Evolutionary conservation across 2,329 filamentous ascomycete species (phyloP), one percentile per base, ranked within the genome.

Genomic region (Aureobasidium leucospermi): DNA sequence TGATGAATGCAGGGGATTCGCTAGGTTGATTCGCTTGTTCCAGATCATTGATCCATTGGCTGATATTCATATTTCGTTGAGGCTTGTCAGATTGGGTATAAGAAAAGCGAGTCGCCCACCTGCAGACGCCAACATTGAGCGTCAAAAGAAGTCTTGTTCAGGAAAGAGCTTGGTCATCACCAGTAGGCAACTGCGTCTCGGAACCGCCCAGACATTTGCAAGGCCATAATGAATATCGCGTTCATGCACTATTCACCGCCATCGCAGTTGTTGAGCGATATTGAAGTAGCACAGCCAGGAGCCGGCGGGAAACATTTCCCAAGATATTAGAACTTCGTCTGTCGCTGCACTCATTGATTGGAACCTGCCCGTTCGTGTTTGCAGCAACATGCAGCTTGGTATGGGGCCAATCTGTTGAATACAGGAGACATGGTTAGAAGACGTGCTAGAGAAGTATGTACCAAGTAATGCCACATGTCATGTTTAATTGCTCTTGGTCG

Each of bases 41-140:
- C 65, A 59, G 69, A 58, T 73, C 68, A 55, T 74, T 69, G 48
- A 79, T 70, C 77, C 77, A 79, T 63, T 67, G 70, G 49, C 66
- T 67, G 63, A 79, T 75, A 63, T 79, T 74, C 76, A 78, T 78
- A 49, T 59, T 55, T 45, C 29, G 15, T 32, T 23, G 15, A 39
- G 42, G 43, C 19, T 51, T 56, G 32, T 49, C 9, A 23, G 2
- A 41, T 19, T 43, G 32, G 38, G 6, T 32, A 8, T 4, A 34
- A 41, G 32, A 23, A 31, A 38, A 19, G 11, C 19, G 3, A 43
- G 28, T 52, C 48, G 36, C 23, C 6, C 41, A 5, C 36, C 34
- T 16, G 23, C 51, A 55, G 38, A 23, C 2, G n/a, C 28, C 28
- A 23, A 55, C 15, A 28, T 11, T 43, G 51, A 43, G 38, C 4